A percentile compares a stretch with the other conserved stretches of the same genome.
Conservation (phyloP, 2,329 filamentous ascomycete genomes). For the Gyromitra esculenta region DNA sequence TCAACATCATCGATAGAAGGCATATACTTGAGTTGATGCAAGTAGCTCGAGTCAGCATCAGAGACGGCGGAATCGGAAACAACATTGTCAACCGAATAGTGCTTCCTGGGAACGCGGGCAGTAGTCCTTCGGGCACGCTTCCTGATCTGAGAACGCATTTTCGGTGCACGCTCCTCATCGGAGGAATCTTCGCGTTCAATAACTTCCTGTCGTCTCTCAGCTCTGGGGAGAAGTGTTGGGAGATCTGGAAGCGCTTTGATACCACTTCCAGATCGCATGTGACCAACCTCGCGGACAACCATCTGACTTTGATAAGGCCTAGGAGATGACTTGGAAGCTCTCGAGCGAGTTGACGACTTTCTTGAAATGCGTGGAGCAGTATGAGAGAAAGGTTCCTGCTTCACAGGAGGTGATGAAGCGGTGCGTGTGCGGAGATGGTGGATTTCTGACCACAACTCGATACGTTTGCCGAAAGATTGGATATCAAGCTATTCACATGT, state of each 20-base stretch:
- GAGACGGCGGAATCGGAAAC: constrained; percentile 46
- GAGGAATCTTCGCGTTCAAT: constrained; percentile 50
- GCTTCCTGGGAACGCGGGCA: constrained; percentile 49
- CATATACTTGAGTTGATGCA: constrained; percentile 47
- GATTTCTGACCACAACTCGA: constrained; percentile 82
- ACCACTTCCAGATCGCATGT: constrained; percentile 43
- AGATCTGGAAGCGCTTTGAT: constrained; percentile 48
- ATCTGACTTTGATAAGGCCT: constrained; percentile 39
- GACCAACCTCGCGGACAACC: constrained; percentile 46
- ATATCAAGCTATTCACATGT: constrained; percentile 69
- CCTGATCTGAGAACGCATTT: constrained; percentile 41
- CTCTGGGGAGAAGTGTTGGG: constrained; percentile 44
- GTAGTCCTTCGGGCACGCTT: constrained; percentile 48
- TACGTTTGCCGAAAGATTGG: constrained; percentile 80
- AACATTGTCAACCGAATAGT: constrained; percentile 49
- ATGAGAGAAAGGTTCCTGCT: constrained; percentile 40
- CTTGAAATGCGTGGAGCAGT: constrained; percentile 40
- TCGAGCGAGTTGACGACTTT: constrained; percentile 40
- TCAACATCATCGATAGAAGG: constrained; percentile 48
- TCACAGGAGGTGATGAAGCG: constrained; percentile 45
- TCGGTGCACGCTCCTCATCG: constrained; percentile 50
- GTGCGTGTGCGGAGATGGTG: constrained; percentile 68
- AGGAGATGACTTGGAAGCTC: constrained; percentile 43
- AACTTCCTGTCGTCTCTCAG: constrained; percentile 46
- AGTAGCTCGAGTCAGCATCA: constrained; percentile 41